These are phyloP conservation scores for Farysia itapuensis DNA, from an alignment of 1,284 basidiomycete species.

Conservation along the genomic window DNA sequence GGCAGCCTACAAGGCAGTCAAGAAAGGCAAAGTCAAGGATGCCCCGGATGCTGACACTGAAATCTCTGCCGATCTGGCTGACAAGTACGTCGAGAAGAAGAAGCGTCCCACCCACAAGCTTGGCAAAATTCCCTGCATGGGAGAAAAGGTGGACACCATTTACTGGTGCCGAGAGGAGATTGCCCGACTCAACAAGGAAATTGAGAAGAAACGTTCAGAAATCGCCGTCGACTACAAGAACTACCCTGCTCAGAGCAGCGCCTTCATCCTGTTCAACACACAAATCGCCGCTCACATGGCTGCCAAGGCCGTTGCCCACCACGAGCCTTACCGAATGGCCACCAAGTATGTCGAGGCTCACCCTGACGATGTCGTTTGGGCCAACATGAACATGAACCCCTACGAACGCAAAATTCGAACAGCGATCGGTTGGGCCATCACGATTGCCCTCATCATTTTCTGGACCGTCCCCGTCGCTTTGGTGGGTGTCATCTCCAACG, in stretches of 20 bases:
- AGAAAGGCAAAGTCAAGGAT: slow-evolving; percentile 57
- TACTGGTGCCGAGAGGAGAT: slow-evolving; percentile 76
- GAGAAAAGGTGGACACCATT: slow-evolving; percentile 78
- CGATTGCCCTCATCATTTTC: slow-evolving; percentile 68
- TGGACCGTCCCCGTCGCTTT: slow-evolving; percentile 68
- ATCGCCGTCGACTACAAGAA: slow-evolving; percentile 66
- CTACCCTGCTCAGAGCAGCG: slow-evolving; percentile 65
- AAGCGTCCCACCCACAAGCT: slow-evolving; percentile 77
- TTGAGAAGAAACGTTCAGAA: slow-evolving; percentile 67
- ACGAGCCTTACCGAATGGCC: slow-evolving; percentile 53
- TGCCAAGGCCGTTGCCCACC: slow-evolving; percentile 36
- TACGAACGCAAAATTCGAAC: slow-evolving; percentile 75
- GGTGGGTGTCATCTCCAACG: slow-evolving; percentile 81
- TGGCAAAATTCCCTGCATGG: slow-evolving; percentile 66
- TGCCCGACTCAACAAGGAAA: slow-evolving; percentile 63
- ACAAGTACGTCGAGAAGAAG: slow-evolving; percentile 53
- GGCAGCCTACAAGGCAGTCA: slow-evolving; percentile 69
- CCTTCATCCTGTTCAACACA: slow-evolving; percentile 86
- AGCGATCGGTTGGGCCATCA: slow-evolving; percentile 63
- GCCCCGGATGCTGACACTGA: slow-evolving; percentile 33
- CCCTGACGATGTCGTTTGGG: slow-evolving; percentile 79
- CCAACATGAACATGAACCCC: slow-evolving; percentile 80
- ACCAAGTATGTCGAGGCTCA: slow-evolving; percentile 45
- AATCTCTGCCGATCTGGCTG: slow-evolving; percentile 43
- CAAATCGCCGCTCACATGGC: slow-evolving; percentile 71